Evolutionary conservation across 495 filamentous ascomycete genomes (phyloP), one percentile per base, ranked within the genome.

Genomic region (Parathielavia appendiculata): DNA sequence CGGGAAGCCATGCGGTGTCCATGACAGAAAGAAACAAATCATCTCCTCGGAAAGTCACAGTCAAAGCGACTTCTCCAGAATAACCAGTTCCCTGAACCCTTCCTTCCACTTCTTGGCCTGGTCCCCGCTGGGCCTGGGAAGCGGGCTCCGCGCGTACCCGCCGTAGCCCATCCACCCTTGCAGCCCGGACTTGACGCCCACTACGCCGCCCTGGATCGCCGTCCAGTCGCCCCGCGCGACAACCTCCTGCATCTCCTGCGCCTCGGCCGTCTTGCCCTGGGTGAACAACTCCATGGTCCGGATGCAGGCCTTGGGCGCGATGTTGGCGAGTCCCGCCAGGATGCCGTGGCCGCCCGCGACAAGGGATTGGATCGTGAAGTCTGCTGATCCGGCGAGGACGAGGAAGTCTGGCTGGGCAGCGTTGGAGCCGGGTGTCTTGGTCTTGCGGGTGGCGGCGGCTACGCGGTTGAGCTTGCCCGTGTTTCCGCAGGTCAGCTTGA

Each of bases 401-500:
- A 92, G 73, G 77, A 92, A 93, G 14, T 78, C 75, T 5, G 72
- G 75, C 26, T 66, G 60, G 54, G 70, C 11, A 73, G 86, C 62
- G 76, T 84, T 91, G 61, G 81, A 14, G 17, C 4, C 13, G 4
- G 54, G 14, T 0, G 7, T 51, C 83, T 85, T 75, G 10, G 90
- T 73, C 45, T 92, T 78, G 47, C 86, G 81, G 66, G 93, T 90
- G 53, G 84, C 82, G 52, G 95, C 89, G 4, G 84, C 88, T 45
- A 97, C 81, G 56, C 91, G 83, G 64, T 83, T 85, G 51, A 97
- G 78, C 72, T 97, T 97, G 54, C 91, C 91, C 17, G 92, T 96
- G 73, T 97, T 95, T 48, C 90, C 91, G 70, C 91, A 97, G 5
- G 91, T 97, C 51, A 96, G 79, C 77, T 97, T 97, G 67, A 86